Percentiles rank a stretch among this genome's conserved stretches.
phyloP scores from a whole-genome alignment of 441 rosid species.

The Francoa sonchifolia region DNA sequence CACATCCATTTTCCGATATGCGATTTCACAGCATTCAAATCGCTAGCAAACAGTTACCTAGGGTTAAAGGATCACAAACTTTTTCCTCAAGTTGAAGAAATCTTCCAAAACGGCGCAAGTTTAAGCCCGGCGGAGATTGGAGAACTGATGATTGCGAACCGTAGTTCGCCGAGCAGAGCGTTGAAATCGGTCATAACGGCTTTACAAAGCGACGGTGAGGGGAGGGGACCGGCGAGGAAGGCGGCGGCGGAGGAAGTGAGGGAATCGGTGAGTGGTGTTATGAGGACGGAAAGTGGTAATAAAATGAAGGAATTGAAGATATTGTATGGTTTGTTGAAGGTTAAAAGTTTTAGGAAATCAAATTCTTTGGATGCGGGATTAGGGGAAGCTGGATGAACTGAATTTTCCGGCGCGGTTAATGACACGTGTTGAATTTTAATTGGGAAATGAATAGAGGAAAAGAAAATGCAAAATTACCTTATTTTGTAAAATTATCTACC shows the following conservation, averaged over 20 bases:
- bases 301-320: slow-evolving; percentile 53
- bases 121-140: slow-evolving; percentile 67
- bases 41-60: slow-evolving; percentile 38
- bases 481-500: too few species aligned
- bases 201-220: slow-evolving; percentile 46
- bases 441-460: too few species aligned
- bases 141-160: slow-evolving; percentile 60
- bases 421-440: too few species aligned
- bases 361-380: slow-evolving; percentile 33
- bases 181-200: slow-evolving; percentile 49
- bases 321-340: slow-evolving; percentile 49
- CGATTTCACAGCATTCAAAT: slow-evolving; percentile 44
- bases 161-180: slow-evolving; percentile 60
- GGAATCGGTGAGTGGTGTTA: slow-evolving; percentile 31
- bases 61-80: slow-evolving; percentile 56
- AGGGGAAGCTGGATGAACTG: too few species aligned
- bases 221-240: slow-evolving; percentile 29
- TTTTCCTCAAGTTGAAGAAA: slow-evolving; percentile 59
- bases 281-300: slow-evolving; percentile 32
- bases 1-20: slow-evolving; percentile 56
- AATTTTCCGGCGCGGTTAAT: too few species aligned
- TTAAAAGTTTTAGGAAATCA: slow-evolving; percentile 34
- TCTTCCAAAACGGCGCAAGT: slow-evolving; percentile 46
- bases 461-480: too few species aligned
- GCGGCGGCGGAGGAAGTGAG: slow-evolving; percentile 21